Base-by-base conservation (phyloP, 1,139 yeast genomes). In the Hemisphaericaspora xylanilytica region DNA sequence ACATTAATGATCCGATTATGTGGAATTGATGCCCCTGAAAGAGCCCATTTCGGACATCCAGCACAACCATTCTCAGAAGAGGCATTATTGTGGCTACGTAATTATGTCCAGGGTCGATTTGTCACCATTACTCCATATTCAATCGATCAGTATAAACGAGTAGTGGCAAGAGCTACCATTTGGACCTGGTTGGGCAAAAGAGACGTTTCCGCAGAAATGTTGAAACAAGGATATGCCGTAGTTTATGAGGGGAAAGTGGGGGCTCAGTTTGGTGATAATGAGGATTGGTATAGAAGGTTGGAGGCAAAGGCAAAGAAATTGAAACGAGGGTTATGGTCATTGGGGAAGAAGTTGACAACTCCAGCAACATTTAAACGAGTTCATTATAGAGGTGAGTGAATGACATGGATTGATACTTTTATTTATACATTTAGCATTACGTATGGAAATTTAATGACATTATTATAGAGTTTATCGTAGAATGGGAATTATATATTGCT, bases 21-120 rank as follows among this genome's bases (percentile, higher is more conserved):
- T 59, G 99, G 97, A 0, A 81, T 92, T n/a, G 99, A 92, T 68
- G 98, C 99, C 0, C 99, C 99, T 1, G 99, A 92, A 57, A 66
- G 95, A 31, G 78, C 95, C 2, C 97, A 92, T 66, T 92, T 88
- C 63, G 99, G 99, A 1, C 85, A 85, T 47, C 90, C 95, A 0
- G 85, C 96, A 0, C 98, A 92, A 56, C 95, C 95, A 0, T 85
- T 65, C 55, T 79, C 95, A 24, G 87, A 81, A 36, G 97, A 92
- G 47, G 94, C 97, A 0, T 62, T 90, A 42, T 54, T 55, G 4
- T 92, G 97, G 96, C 67, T 92, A 26, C 67, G 82, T 32, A 51
- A 63, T 13, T 84, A 78, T 50, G 55, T 90, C 1, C 55, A 82
- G 37, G 92, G 94, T 1, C 70, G 77, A 34, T 69, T 73, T 41